Percentiles rank a stretch among this genome's conserved stretches.
These are phyloP conservation scores for Echium plantagineum DNA, from an alignment of 257 asterid genomes.

Conservation along the genomic window DNA sequence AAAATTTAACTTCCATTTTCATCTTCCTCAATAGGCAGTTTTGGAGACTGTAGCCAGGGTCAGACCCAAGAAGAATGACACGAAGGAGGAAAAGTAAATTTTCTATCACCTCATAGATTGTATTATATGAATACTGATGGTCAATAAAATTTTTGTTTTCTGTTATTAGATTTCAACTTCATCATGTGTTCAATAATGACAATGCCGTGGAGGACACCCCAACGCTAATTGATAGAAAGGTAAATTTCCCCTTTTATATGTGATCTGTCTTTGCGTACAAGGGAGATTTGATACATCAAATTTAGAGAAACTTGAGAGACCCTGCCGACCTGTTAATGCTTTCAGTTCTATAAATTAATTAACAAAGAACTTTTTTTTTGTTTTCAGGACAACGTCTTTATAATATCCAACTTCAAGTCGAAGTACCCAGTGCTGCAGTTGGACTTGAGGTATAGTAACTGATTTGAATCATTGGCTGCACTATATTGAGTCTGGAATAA, in stretches of 20 bases:
- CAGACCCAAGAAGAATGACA: constrained; percentile 89
- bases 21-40: constrained; percentile 56
- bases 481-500: constrained; percentile 10
- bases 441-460: constrained; percentile 67
- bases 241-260: constrained; percentile 8
- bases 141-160: constrained; percentile 7
- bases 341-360: neutral
- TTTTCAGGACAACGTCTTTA: constrained; percentile 83
- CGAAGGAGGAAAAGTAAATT: constrained; percentile 82
- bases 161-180: constrained; percentile 58
- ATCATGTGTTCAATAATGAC: constrained; percentile 88
- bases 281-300: neutral
- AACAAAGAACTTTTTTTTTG: neutral
- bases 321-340: neutral
- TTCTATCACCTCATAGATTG: neutral
- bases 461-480: constrained; percentile 11
- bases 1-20: neutral
- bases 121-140: constrained; percentile 11
- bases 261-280: neutral
- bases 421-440: constrained; percentile 90
- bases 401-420: constrained; percentile 94
- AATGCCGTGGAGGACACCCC: constrained; percentile 97
- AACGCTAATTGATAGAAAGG: constrained; percentile 95
- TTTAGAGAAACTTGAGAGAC: constrained; percentile 1
- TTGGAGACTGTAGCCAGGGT: constrained; percentile 99